phyloP scores from a whole-genome alignment of 169 alveolate genomes.

The Eimeria tenella region DNA sequence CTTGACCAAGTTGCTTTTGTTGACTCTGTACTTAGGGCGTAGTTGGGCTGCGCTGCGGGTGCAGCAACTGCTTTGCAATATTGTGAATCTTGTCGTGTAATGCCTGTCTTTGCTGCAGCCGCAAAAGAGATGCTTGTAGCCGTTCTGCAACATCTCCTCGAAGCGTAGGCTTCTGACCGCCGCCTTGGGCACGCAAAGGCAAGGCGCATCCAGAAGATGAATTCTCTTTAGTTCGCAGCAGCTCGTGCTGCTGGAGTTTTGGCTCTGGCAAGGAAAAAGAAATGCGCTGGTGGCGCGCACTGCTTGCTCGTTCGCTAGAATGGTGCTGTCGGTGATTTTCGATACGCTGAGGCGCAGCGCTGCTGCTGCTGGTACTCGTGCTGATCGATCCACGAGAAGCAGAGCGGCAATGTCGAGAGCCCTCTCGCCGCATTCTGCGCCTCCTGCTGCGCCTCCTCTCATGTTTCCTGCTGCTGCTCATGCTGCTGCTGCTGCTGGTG shows the following conservation, averaged over 20 bases:
- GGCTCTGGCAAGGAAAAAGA: slow-evolving; percentile 46
- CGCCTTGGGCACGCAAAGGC: background rate
- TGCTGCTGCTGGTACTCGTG: slow-evolving; percentile 42
- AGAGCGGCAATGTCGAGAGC: slow-evolving; percentile 28
- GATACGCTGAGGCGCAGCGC: slow-evolving; percentile 14
- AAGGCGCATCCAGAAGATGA: slow-evolving; percentile 9
- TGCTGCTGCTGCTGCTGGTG: slow-evolving; percentile 50
- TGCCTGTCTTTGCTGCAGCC: slow-evolving; percentile 56
- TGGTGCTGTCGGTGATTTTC: background rate
- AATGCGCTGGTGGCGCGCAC: slow-evolving; percentile 1
- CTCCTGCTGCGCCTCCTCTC: slow-evolving; percentile 38
- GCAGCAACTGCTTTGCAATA: slow-evolving; percentile 47
- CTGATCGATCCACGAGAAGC: slow-evolving; percentile 49
- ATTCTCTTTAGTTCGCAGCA: background rate
- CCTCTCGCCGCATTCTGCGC: background rate
- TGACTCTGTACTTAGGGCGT: background rate
- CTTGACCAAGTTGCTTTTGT: too few species aligned
- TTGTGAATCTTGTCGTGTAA: slow-evolving; percentile 39
- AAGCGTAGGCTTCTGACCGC: slow-evolving; percentile 6
- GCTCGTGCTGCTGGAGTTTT: background rate
- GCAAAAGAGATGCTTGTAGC: slow-evolving; percentile 47
- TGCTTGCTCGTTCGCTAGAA: background rate
- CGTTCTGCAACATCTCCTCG: slow-evolving; percentile 45
- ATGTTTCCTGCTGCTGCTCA: slow-evolving; percentile 19
- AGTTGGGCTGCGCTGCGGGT: slow-evolving; percentile 5